phyloP scores from a whole-genome alignment of 108 stramenopile species.

The Aureococcus anophagefferens region DNA sequence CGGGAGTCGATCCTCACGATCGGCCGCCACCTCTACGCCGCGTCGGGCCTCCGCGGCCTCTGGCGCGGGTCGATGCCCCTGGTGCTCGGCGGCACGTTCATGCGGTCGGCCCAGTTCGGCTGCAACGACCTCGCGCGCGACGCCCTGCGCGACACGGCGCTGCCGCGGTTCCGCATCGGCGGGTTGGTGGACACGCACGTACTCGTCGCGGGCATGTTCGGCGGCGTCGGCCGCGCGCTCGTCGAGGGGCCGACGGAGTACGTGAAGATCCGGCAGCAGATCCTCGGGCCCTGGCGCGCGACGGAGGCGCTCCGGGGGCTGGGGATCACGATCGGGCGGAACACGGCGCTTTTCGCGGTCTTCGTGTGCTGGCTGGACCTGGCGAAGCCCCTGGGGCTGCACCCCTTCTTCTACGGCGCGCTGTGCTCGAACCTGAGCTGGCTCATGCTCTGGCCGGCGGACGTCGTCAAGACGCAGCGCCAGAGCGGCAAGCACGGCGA shows the following conservation, averaged over 20 bases:
- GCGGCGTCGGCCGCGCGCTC: conserved; percentile 63
- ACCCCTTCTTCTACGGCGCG: conserved; percentile 60
- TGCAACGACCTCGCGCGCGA: conserved; percentile 45
- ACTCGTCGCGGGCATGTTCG: conserved; percentile 57
- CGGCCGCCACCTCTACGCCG: neutral
- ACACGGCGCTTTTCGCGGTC: conserved; percentile 50
- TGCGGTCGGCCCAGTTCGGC: conserved; percentile 74
- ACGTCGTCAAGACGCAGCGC: conserved; percentile 62
- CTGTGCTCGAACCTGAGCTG: conserved; percentile 68
- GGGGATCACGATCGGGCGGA: conserved; percentile 56
- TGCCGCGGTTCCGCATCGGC: conserved; percentile 28
- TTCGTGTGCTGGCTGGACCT: conserved; percentile 69
- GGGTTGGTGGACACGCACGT: conserved; percentile 54
- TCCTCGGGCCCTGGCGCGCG: conserved; percentile 28
- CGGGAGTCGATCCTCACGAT: neutral
- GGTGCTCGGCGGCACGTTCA: conserved; percentile 62
- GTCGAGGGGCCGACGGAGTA: conserved; percentile 71
- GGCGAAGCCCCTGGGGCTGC: conserved; percentile 45
- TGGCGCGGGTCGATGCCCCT: conserved; percentile 63
- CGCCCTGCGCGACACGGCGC: conserved; percentile 32
- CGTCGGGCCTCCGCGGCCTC: conserved; percentile 37
- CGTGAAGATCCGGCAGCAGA: conserved; percentile 62
- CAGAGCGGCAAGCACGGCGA: conserved; percentile 53
- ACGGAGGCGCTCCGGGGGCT: conserved; percentile 56
- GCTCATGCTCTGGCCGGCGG: conserved; percentile 67